Evolutionary conservation across 1,139 yeast species (phyloP), one percentile per base, ranked within the genome.

Genomic region (Barnettozyma hawaiiensis): DNA sequence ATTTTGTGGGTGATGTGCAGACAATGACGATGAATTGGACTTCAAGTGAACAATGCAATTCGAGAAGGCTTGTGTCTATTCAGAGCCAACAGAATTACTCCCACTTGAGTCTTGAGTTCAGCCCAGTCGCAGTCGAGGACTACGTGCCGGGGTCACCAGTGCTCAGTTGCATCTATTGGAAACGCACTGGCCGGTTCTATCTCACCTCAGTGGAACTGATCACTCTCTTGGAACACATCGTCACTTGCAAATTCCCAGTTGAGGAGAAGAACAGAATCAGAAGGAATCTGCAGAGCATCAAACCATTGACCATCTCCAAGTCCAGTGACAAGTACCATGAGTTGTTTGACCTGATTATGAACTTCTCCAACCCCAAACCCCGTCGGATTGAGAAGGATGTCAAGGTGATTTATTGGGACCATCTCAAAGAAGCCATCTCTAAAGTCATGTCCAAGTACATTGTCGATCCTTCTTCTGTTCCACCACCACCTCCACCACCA

Each of bases 191-290:
- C 8, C 64, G 69, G 44, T 71, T 69, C 55, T 77, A 71, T 44
- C 79, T 80, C 32, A 81, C 89, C 0, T 75, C 82, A 3, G 89
- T 81, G 23, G 89, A 81, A 56, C 70, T 82, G 42, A 78, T 81
- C 16, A 59, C 69, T 27, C 60, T 81, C 10, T 64, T 81, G 37
- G 87, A 81, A 57, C 70, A 71, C 49, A 66, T 81, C 42, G 57
- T 56, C 1, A 73, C 69, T 45, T 71, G 78, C 44, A 71, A 71
- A 50, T 81, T 81, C 59, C 69, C 77, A 11, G 80, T 81, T 14
- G 85, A 72, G 55, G 90, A 81, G 58, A 82, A 82, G 62, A 82
- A 82, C 59, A 66, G 89, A 43, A 79, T 81, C 28, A 67, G 90
- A 39, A 66, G 90, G 40, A 81, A 81, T 52, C 65, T 82, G 42